Evolutionary conservation across 2,329 filamentous ascomycete species (phyloP).

Genomic region (Claviceps humidiphila): DNA sequence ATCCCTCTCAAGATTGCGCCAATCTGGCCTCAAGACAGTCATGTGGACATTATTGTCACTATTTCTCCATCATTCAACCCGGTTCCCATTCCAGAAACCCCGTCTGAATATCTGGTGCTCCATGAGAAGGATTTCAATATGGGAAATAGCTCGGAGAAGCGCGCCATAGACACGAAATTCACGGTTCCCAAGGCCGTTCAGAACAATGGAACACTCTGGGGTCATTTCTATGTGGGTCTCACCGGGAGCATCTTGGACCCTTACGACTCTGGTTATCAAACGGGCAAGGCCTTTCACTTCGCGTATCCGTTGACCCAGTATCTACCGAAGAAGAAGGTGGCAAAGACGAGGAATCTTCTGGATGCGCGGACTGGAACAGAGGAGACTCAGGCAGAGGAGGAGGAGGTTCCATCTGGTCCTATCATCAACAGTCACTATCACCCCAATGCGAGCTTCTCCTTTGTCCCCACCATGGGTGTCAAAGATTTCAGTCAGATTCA

Average conservation of each 20-base stretch:
- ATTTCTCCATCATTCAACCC: slow-evolving; percentile 64
- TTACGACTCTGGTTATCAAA: slow-evolving; percentile 55
- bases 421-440: slow-evolving; percentile 81
- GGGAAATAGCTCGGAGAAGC: slow-evolving; percentile 66
- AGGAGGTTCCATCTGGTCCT: slow-evolving; percentile 47
- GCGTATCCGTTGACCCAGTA: slow-evolving; percentile 78
- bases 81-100: slow-evolving; percentile 50
- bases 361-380: slow-evolving; percentile 32
- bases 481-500: slow-evolving; percentile 54
- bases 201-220: slow-evolving; percentile 86
- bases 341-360: slow-evolving; percentile 82
- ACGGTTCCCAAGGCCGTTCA: slow-evolving; percentile 67
- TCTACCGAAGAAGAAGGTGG: slow-evolving; percentile 76
- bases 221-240: slow-evolving; percentile 81
- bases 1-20: slow-evolving; percentile 65
- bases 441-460: slow-evolving; percentile 80
- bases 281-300: slow-evolving; percentile 69
- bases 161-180: slow-evolving; percentile 66
- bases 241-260: slow-evolving; percentile 68
- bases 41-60: slow-evolving; percentile 73
- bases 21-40: slow-evolving; percentile 71
- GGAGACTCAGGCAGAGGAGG: slow-evolving; percentile 34
- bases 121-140: slow-evolving; percentile 69
- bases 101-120: slow-evolving; percentile 58
- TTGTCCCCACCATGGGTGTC: slow-evolving; percentile 68